Evolutionary conservation across 345 rosid species (phyloP).

Genomic region (Melaleuca alternifolia): DNA sequence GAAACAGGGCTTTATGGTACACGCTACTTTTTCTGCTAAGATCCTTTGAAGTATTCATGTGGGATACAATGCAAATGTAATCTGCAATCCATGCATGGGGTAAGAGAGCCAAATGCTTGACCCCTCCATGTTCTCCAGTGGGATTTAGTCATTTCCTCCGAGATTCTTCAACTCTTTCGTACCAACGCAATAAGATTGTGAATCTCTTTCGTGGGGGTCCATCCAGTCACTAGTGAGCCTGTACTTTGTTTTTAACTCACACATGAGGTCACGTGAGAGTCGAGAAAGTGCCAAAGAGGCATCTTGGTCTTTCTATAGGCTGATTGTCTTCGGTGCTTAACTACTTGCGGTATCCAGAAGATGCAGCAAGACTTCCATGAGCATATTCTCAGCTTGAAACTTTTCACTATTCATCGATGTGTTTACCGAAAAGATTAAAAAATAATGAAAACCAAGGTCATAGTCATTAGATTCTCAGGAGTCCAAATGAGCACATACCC

Average conservation of each 20-base stretch:
- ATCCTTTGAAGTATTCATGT: neutral
- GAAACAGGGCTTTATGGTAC: neutral
- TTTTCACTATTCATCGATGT: neutral
- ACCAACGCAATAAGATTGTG: neutral
- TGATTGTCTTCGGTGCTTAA: neutral
- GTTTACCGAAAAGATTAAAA: neutral
- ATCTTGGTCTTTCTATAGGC: neutral
- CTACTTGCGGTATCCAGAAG: neutral
- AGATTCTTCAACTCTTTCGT: neutral
- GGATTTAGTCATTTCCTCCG: neutral
- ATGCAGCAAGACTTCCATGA: neutral
- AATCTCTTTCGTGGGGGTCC: neutral
- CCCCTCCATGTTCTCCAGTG: neutral
- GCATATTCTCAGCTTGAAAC: neutral
- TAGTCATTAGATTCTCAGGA: neutral
- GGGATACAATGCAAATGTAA: neutral
- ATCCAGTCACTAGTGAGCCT: neutral
- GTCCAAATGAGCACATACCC: neutral
- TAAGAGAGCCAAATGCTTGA: neutral
- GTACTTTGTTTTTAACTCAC: neutral
- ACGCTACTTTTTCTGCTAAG: neutral
- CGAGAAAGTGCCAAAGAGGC: neutral
- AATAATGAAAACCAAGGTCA: neutral
- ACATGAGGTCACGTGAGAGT: neutral
- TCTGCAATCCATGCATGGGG: neutral